phyloP scores from a whole-genome alignment of 1,139 yeast species.

The Candida smagusa region DNA sequence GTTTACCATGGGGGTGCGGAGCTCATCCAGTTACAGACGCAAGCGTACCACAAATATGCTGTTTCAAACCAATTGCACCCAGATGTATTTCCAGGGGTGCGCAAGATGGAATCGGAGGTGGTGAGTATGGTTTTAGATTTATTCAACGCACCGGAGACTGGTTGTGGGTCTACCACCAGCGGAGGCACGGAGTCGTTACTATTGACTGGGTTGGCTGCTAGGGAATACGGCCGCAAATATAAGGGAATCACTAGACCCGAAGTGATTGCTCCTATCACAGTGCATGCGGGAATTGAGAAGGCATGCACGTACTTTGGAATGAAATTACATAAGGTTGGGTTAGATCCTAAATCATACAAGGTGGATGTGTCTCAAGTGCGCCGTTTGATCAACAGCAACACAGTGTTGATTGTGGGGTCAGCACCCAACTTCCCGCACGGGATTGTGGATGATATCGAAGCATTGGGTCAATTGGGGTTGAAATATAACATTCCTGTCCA shows the following conservation, averaged over 20 bases:
- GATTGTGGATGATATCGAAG: conserved; percentile 82
- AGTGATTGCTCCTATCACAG: conserved; percentile 81
- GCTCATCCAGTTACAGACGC: conserved; percentile 65
- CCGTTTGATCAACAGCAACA: conserved; percentile 67
- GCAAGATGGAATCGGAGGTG: conserved; percentile 95
- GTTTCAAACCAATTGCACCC: conserved; percentile 96
- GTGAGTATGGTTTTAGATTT: conserved; percentile 84
- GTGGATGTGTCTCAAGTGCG: conserved; percentile 66
- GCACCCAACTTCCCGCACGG: conserved; percentile 99
- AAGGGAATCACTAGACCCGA: conserved; percentile 74
- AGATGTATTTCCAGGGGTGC: conserved; percentile 92
- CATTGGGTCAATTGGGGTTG: conserved; percentile 63
- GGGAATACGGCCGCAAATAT: conserved; percentile 56
- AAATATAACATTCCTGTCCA: conserved; percentile 74
- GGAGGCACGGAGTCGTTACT: conserved; percentile 97
- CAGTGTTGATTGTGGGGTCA: conserved; percentile 83
- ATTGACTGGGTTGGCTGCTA: conserved; percentile 82
- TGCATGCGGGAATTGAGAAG: conserved; percentile 95
- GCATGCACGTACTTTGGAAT: conserved; percentile 91
- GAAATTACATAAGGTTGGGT: conserved; percentile 74
- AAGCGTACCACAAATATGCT: conserved; percentile 71
- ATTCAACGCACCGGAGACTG: conserved; percentile 70
- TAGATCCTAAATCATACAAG: conserved; percentile 65
- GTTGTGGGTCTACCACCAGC: conserved; percentile 87
- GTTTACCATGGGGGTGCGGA: conserved; percentile 93